Evolutionary conservation across 306 rosid species (phyloP).

Genomic region (Senna tora): DNA sequence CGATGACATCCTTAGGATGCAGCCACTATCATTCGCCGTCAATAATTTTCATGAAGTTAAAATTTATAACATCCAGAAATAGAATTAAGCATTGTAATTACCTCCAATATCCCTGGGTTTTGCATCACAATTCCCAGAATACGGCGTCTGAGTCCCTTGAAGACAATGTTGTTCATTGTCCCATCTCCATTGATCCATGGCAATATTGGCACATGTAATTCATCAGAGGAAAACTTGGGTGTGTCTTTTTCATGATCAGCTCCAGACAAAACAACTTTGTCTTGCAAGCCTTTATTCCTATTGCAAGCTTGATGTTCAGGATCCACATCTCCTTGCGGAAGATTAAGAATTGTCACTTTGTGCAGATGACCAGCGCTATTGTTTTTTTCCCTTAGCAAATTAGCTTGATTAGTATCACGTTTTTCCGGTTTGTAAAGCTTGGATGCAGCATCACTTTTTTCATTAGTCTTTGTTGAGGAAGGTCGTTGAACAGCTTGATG

Average conservation of each 20-base stretch:
- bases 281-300: conserved; percentile 42
- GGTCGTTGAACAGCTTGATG: conserved; percentile 46
- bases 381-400: conserved; percentile 41
- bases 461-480: conserved; percentile 46
- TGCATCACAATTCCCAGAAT: conserved; percentile 95
- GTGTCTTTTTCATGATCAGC: conserved; percentile 43
- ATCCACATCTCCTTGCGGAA: conserved; percentile 51
- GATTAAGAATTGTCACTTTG: conserved; percentile 85
- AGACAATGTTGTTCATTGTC: conserved; percentile 66
- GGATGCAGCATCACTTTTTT: conserved; percentile 40
- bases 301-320: conserved; percentile 46
- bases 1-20: conserved; percentile 25
- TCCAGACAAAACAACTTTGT: conserved; percentile 40
- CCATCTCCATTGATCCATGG: conserved; percentile 99
- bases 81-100: conserved; percentile 39
- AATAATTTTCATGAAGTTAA: conserved; percentile 9
- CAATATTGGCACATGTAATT: conserved; percentile 67
- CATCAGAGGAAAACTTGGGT: conserved; percentile 48
- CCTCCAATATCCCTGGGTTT: conserved; percentile 94
- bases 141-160: conserved; percentile 76
- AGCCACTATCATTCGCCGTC: conserved; percentile 16
- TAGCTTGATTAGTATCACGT: conserved; percentile 33
- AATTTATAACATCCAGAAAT: conserved; percentile 16
- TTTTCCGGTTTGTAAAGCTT: conserved; percentile 34
- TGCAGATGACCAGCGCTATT: conserved; percentile 51